phyloP scores from a whole-genome alignment of 2,329 filamentous ascomycete species.

The Stemphylium beticola region DNA sequence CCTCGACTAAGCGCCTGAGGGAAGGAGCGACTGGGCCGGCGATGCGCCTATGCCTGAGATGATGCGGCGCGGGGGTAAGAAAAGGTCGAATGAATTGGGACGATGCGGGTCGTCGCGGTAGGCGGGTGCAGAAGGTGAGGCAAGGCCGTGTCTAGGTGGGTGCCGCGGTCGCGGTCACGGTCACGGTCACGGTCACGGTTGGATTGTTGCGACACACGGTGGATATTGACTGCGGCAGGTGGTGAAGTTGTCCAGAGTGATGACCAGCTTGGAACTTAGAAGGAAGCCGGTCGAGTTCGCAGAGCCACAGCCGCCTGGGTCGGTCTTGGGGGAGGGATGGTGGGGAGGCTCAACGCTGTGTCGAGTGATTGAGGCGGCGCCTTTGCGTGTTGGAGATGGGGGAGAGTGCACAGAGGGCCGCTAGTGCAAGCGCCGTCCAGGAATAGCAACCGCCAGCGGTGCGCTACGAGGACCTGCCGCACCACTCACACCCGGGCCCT shows the following conservation, averaged over 20 bases:
- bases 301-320: constrained; percentile 32
- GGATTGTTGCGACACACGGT: constrained; percentile 20
- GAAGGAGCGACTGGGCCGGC: constrained; percentile 47
- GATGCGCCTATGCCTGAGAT: constrained; percentile 39
- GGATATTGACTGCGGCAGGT: neutral
- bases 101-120: constrained; percentile 10
- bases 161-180: constrained; percentile 5
- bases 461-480: constrained; percentile 19
- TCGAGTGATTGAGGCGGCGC: constrained; percentile 24
- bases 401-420: constrained; percentile 21
- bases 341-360: constrained; percentile 19
- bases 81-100: constrained; percentile 20
- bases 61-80: constrained; percentile 29
- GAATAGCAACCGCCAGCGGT: constrained; percentile 19
- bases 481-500: constrained; percentile 21
- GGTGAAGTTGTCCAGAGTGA: constrained; percentile 3
- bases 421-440: constrained; percentile 20
- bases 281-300: constrained; percentile 31
- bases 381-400: constrained; percentile 33
- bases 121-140: constrained; percentile 6
- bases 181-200: neutral
- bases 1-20: constrained; percentile 50
- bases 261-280: constrained; percentile 30
- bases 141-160: constrained; percentile 8
- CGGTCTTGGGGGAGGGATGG: constrained; percentile 19